Evolutionary conservation across 257 asterid species (phyloP), one percentile per base, ranked within the genome.

Genomic region (Leptodermis oblonga): DNA sequence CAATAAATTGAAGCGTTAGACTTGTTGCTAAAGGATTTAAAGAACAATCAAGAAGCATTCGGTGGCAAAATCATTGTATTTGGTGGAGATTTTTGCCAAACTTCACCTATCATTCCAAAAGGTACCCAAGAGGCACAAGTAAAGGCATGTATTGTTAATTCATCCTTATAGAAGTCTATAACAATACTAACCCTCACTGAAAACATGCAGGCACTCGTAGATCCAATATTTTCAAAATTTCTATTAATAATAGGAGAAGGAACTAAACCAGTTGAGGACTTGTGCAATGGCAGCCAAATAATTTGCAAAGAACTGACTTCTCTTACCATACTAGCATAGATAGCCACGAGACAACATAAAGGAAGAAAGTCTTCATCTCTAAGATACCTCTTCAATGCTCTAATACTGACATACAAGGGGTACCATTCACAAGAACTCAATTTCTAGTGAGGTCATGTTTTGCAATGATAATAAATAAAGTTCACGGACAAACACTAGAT

Each of bases 41-140:
- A 22, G 33, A 42, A 58, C 5, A 33, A 0, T 20, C 5, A 61
- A 0, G 4, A 26, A 0, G 33, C 26, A 18, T 70, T 70, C 59
- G 74, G 68, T 0, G 46, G 68, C 1, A 70, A 70, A 28, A 7
- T 39, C 4, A 46, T 59, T 1, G 33, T 59, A 2, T 67, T 67
- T 49, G 71, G 37, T 0, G 61, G 71, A 0, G 61, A 48, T 15
- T 67, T 67, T 8, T 10, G 60, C 0, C 74, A 70, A 28, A 64
- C 51, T 0, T 11, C 46, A 2, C 62, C 56, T 3, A 14, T 61
- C 5, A 46, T 70, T 1, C 1, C 5, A 0, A 60, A 48, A 17
- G 62, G 42, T 1, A 1, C 37, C 0, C 9, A 2, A 3, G 22
- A 33, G 0, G 7, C 3, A 0, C 54, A 49, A 23, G 25, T 72